A percentile compares a stretch with the other conserved stretches of the same genome.
Evolutionary conservation across 768 basidiomycete species (phyloP).

Genomic region (Mycena sanguinolenta): DNA sequence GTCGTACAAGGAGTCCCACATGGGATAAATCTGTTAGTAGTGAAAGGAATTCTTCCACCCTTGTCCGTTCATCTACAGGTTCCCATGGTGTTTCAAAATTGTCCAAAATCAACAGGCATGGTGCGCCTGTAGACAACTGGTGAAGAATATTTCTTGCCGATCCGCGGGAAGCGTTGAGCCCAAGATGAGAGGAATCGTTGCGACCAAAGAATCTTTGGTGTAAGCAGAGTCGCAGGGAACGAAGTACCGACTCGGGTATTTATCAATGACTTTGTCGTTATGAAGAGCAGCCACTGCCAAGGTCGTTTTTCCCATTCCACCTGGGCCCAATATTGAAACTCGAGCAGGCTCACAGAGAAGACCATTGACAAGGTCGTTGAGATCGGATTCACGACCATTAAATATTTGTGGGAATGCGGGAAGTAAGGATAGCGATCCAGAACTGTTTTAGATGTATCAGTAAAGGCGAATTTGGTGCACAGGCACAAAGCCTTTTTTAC

Average conservation of each 20-base stretch:
- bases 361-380: background rate
- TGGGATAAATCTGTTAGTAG: background rate
- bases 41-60: background rate
- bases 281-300: constrained; percentile 9
- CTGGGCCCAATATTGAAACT: background rate
- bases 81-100: constrained; percentile 1
- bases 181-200: constrained; percentile 3
- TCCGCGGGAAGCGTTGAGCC: background rate
- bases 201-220: background rate
- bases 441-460: too few relatives aligned
- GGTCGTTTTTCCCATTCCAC: too few relatives aligned
- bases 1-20: background rate
- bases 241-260: constrained; percentile 12
- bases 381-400: background rate
- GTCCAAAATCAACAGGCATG: background rate
- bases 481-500: background rate
- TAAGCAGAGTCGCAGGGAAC: constrained; percentile 20
- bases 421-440: background rate
- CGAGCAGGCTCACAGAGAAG: background rate
- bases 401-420: background rate
- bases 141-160: background rate
- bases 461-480: too few relatives aligned
- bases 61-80: background rate
- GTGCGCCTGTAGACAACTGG: too few relatives aligned
- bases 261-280: background rate